A percentile compares a stretch with the other conserved stretches of the same genome.
phyloP scores from a whole-genome alignment of 495 filamentous ascomycete genomes.

The Tricharina praecox region DNA sequence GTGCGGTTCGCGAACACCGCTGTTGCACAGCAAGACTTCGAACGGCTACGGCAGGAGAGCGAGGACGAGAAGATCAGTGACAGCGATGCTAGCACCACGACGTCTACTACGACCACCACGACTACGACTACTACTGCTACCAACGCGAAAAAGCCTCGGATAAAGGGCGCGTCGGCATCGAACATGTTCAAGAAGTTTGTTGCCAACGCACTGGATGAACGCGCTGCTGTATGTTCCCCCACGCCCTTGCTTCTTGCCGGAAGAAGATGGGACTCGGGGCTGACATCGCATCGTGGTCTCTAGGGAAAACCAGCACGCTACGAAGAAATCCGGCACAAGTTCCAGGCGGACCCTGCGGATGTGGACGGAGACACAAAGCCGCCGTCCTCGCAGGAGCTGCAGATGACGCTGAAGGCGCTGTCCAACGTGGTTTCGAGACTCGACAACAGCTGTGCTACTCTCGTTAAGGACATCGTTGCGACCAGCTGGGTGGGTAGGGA shows the following conservation, averaged over 20 bases:
- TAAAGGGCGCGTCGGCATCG: neutral
- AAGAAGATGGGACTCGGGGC: too few species aligned
- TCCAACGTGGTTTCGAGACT: slow-evolving; percentile 55
- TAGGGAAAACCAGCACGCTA: slow-evolving; percentile 22
- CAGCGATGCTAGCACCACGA: neutral
- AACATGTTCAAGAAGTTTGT: slow-evolving; percentile 22
- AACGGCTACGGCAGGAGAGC: neutral
- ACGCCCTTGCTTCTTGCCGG: neutral
- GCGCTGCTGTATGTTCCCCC: slow-evolving; percentile 15
- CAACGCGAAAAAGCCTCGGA: neutral
- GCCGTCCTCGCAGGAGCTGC: slow-evolving; percentile 18
- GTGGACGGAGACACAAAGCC: slow-evolving; percentile 11
- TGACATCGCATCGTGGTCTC: slow-evolving; percentile 2
- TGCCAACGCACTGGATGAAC: slow-evolving; percentile 21
- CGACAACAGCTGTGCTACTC: slow-evolving; percentile 50
- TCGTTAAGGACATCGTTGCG: slow-evolving; percentile 55
- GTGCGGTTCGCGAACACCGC: neutral
- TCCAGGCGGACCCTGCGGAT: slow-evolving; percentile 12
- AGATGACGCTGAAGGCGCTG: slow-evolving; percentile 37
- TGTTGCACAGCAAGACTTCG: neutral
- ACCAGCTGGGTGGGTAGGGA: slow-evolving; percentile 76
- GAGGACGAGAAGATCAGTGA: neutral
- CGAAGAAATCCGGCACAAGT: slow-evolving; percentile 21
- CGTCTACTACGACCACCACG: neutral
- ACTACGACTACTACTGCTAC: neutral